Evolutionary conservation across 371 early-diverging fungal genomes (phyloP).

Genomic region (Mortierella sp.): DNA sequence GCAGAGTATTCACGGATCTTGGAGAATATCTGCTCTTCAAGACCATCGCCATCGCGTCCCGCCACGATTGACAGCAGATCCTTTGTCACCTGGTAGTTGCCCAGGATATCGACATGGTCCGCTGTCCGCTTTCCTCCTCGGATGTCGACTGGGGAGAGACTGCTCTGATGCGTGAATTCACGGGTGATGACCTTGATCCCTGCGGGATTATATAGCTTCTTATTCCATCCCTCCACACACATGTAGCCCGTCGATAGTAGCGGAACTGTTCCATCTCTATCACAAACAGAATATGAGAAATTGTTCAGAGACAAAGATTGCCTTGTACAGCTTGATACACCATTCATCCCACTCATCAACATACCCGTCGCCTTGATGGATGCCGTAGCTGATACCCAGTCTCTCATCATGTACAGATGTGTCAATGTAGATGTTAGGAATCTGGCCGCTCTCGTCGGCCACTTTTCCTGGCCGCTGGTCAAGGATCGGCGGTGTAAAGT

Average conservation of each 20-base stretch:
- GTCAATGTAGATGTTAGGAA: slow-evolving; percentile 45
- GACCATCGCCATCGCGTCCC: slow-evolving; percentile 47
- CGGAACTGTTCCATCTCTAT: slow-evolving; percentile 94
- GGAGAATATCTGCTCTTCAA: slow-evolving; percentile 54
- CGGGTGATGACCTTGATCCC: slow-evolving; percentile 78
- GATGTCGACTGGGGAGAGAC: slow-evolving; percentile 69
- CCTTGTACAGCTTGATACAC: slow-evolving; percentile 53
- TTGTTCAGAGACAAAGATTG: neutral
- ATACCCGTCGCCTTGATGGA: slow-evolving; percentile 52
- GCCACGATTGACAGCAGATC: slow-evolving; percentile 57
- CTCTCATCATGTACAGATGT: slow-evolving; percentile 36
- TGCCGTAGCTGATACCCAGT: slow-evolving; percentile 48
- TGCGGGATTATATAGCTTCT: slow-evolving; percentile 86
- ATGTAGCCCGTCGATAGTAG: slow-evolving; percentile 92
- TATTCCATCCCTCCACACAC: slow-evolving; percentile 93
- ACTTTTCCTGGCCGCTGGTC: slow-evolving; percentile 42
- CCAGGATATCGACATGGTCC: slow-evolving; percentile 93
- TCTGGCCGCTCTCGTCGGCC: slow-evolving; percentile 38
- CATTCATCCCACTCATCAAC: neutral
- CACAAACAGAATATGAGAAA: neutral
- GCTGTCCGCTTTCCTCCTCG: slow-evolving; percentile 88
- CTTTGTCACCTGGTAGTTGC: slow-evolving; percentile 72
- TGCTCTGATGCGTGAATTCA: slow-evolving; percentile 79
- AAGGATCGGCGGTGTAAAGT: slow-evolving; percentile 32
- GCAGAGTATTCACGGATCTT: slow-evolving; percentile 54